Evolutionary conservation across 2,329 filamentous ascomycete genomes (phyloP).

Genomic region (Scorias spongiosa): DNA sequence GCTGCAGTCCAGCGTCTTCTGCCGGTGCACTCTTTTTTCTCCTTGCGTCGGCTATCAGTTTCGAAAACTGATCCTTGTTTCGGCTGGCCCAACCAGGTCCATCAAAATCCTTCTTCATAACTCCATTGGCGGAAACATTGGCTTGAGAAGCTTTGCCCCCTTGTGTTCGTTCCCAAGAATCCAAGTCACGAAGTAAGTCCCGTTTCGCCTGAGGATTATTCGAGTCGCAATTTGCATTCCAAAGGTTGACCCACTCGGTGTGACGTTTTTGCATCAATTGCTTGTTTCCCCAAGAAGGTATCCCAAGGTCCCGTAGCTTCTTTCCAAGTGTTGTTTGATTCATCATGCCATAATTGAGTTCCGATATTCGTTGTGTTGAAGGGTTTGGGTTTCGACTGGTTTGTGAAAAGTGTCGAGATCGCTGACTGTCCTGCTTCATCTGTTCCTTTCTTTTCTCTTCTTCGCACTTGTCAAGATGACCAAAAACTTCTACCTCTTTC

Average conservation of each 20-base stretch:
- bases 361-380: slow-evolving; percentile 49
- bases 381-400: not conserved
- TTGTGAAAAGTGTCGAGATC: slow-evolving; percentile 1
- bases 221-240: slow-evolving; percentile 94
- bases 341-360: slow-evolving; percentile 75
- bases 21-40: slow-evolving; percentile 29
- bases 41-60: slow-evolving; percentile 63
- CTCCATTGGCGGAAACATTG: slow-evolving; percentile 24
- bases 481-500: slow-evolving; percentile 62
- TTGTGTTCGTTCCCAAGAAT: slow-evolving; percentile 74
- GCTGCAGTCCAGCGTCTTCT: slow-evolving; percentile 2
- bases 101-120: slow-evolving; percentile 86
- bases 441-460: slow-evolving; percentile 17
- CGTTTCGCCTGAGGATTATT: slow-evolving; percentile 51
- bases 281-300: slow-evolving; percentile 54
- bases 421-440: slow-evolving; percentile 5
- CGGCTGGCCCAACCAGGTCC: slow-evolving; percentile 56
- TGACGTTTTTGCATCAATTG: slow-evolving; percentile 63
- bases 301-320: slow-evolving; percentile 67
- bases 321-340: slow-evolving; percentile 64
- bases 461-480: slow-evolving; percentile 61
- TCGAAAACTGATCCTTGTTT: slow-evolving; percentile 61
- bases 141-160: slow-evolving; percentile 41
- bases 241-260: slow-evolving; percentile 85
- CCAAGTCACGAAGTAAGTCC: slow-evolving; percentile 64